These are phyloP conservation scores for Mentha longifolia DNA, from an alignment of 257 asterid genomes.

Conservation along the genomic window DNA sequence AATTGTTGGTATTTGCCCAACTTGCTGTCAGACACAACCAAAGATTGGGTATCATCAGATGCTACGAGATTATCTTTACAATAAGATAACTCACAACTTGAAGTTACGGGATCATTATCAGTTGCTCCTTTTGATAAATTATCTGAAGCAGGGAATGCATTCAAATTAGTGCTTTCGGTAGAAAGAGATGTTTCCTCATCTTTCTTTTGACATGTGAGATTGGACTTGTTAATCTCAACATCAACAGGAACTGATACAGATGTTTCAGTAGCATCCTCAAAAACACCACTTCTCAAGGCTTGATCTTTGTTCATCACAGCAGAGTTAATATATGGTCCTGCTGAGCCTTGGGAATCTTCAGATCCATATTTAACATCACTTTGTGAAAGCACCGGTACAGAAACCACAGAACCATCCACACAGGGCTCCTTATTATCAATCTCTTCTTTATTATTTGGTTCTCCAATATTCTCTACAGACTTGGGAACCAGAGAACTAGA, in stretches of 20 bases:
- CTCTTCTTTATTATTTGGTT: conserved; percentile 31
- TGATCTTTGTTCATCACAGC: conserved; percentile 38
- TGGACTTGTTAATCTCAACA: conserved; percentile 35
- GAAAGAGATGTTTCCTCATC: conserved; percentile 27
- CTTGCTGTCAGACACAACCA: conserved; percentile 29
- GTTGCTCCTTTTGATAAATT: conserved; percentile 33
- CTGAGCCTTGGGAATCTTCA: conserved; percentile 34
- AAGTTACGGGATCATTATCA: conserved; percentile 33
- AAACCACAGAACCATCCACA: conserved; percentile 38
- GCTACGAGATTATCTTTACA: background rate
- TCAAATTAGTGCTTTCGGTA: conserved; percentile 27
- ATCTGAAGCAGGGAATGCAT: conserved; percentile 31
- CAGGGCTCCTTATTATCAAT: conserved; percentile 20
- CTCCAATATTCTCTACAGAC: conserved; percentile 33
- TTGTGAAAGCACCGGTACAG: conserved; percentile 34
- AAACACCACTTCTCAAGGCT: conserved; percentile 18
- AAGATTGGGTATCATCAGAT: conserved; percentile 35
- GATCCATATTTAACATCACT: conserved; percentile 35
- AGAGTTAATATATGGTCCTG: conserved; percentile 24
- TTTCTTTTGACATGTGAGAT: conserved; percentile 17
- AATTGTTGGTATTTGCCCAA: conserved; percentile 31
- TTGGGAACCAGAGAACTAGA: conserved; percentile 24
- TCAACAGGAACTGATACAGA: conserved; percentile 32
- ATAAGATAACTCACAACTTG: background rate
- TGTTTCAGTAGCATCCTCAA: conserved; percentile 31